phyloP scores from a whole-genome alignment of 2,329 filamentous ascomycete species.

The Zymoseptoria ardabiliae region DNA sequence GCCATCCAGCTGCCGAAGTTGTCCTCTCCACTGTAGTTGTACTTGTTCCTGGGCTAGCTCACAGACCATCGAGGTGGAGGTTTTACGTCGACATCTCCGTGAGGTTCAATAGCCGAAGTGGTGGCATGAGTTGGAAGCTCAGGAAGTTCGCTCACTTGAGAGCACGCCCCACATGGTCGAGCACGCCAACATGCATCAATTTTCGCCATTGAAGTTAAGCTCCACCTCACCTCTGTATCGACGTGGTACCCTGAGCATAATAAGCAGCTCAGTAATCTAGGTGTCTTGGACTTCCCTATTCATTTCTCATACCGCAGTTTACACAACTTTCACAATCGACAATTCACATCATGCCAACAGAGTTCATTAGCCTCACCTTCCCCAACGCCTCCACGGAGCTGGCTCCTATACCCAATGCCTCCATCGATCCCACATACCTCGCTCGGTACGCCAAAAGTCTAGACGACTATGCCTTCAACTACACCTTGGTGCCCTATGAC shows the following conservation, averaged over 20 bases:
- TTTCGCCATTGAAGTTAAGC: background rate
- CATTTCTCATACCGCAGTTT: background rate
- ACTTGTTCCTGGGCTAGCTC: background rate
- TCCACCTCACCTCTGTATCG: background rate
- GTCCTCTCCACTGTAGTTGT: background rate
- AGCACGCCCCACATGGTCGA: background rate
- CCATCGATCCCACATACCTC: conserved; percentile 50
- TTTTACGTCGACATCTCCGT: background rate
- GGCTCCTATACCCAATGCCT: conserved; percentile 44
- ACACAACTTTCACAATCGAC: background rate
- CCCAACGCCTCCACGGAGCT: conserved; percentile 52
- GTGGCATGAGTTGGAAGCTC: background rate
- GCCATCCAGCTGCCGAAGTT: background rate
- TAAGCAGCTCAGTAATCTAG: background rate
- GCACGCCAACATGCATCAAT: background rate
- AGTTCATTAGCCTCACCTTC: conserved; percentile 54
- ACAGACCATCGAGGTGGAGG: background rate
- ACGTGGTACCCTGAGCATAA: background rate
- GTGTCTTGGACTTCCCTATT: background rate
- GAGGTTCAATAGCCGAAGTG: background rate
- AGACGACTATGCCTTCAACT: conserved; percentile 56
- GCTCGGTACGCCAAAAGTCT: conserved; percentile 50
- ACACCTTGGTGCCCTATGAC: conserved; percentile 54
- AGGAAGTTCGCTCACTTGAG: background rate
- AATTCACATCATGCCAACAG: conserved; percentile 25